Percentiles rank a stretch among this genome's conserved stretches.
Conservation (phyloP, 495 filamentous ascomycete species). For the Penicillium samsonianum region DNA sequence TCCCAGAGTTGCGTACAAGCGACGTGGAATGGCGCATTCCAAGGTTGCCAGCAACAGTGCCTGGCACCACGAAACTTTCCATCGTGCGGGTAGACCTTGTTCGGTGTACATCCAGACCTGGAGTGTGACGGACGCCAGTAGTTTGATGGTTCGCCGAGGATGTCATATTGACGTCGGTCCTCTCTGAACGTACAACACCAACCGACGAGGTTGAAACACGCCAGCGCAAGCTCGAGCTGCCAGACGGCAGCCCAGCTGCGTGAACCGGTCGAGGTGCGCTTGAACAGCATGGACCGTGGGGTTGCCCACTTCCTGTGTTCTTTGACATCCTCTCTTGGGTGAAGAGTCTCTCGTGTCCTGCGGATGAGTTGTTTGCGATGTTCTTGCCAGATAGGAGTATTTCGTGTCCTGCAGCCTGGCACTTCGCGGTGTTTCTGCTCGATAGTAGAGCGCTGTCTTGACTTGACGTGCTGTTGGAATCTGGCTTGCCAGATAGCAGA, state of each 20-base stretch:
- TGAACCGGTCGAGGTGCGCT: neutral
- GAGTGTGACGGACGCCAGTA: neutral
- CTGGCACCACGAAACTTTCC: neutral
- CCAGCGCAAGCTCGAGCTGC: constrained; percentile 10
- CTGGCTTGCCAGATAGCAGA: constrained; percentile 4
- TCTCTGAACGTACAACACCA: neutral
- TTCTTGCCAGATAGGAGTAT: constrained; percentile 1
- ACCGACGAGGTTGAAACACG: neutral
- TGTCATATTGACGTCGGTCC: neutral
- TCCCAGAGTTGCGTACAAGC: neutral
- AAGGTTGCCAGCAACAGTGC: neutral
- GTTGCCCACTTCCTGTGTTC: neutral
- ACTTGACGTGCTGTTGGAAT: neutral
- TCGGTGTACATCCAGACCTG: neutral
- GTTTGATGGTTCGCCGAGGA: neutral
- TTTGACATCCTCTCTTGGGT: neutral
- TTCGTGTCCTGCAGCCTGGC: neutral
- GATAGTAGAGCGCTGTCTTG: neutral
- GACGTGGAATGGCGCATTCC: constrained; percentile 1
- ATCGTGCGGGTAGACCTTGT: neutral
- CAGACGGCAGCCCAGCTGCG: neutral
- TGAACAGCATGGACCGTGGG: constrained; percentile 3
- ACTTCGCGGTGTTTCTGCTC: neutral
- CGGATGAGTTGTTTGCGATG: neutral
- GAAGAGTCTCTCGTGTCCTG: neutral